Percentiles rank a stretch among this genome's conserved stretches.
These are phyloP conservation scores for Alternaria brassicicola DNA, from an alignment of 2,329 filamentous ascomycete species.

Conservation along the genomic window DNA sequence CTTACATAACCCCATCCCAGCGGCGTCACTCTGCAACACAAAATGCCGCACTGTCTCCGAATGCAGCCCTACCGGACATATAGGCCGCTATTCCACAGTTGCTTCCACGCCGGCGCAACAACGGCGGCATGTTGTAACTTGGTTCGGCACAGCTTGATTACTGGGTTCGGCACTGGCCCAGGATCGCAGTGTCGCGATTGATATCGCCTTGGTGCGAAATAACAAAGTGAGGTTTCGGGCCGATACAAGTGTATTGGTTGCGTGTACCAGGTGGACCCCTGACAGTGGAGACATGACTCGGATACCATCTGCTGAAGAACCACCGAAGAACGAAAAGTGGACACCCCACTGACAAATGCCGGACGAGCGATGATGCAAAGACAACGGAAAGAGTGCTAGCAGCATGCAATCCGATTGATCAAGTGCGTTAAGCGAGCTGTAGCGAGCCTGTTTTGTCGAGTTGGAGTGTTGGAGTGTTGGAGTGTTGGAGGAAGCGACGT, in stretches of 20 bases:
- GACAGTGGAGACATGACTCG: constrained; percentile 11
- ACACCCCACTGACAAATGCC: not conserved
- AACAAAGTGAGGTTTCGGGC: constrained; percentile 4
- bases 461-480: not conserved
- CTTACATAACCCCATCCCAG: constrained; percentile 5
- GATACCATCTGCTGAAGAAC: constrained; percentile 14
- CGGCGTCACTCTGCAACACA: constrained; percentile 5
- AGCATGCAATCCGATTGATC: constrained; percentile 7
- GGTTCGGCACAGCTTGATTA: not conserved
- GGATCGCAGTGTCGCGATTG: constrained; percentile 5
- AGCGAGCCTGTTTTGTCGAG: not conserved
- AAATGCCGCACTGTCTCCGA: not conserved
- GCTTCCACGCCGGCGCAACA: constrained; percentile 1
- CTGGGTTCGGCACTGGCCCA: constrained; percentile 6
- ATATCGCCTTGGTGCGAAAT: not conserved
- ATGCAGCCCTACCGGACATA: constrained; percentile 16
- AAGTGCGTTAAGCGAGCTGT: constrained; percentile 1
- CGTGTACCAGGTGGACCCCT: constrained; percentile 3
- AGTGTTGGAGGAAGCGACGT: not conserved
- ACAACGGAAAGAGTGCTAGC: constrained; percentile 4
- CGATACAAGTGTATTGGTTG: constrained; percentile 6
- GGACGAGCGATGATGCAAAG: constrained; percentile 10
- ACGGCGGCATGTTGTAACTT: constrained; percentile 6
- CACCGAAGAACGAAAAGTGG: constrained; percentile 18
- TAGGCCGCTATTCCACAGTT: not conserved